These are phyloP conservation scores for Beauveria varroae DNA, from an alignment of 2,329 filamentous ascomycete species.

Conservation along the genomic window DNA sequence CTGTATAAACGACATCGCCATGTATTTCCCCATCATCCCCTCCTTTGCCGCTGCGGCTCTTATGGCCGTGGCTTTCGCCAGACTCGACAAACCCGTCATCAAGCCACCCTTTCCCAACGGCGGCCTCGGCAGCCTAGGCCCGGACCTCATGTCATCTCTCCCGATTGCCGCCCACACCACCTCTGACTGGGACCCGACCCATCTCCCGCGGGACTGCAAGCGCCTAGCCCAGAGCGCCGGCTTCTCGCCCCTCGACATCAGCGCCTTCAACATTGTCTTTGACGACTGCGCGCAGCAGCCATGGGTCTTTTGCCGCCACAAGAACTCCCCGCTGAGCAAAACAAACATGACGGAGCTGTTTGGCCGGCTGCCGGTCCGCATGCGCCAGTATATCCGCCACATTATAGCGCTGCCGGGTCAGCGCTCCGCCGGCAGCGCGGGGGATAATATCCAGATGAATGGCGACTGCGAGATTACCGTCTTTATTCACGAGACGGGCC, in stretches of 20 bases:
- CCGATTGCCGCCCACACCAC: slow-evolving; percentile 11
- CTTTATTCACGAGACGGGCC: slow-evolving; percentile 16
- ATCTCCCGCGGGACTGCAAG: slow-evolving; percentile 18
- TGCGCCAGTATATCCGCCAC: slow-evolving; percentile 20
- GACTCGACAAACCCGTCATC: slow-evolving; percentile 11
- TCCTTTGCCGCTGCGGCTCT: not conserved
- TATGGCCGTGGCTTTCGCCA: not conserved
- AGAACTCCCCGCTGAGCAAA: slow-evolving; percentile 16
- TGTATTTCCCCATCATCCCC: not conserved
- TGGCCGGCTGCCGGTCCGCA: slow-evolving; percentile 22
- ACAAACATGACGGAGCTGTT: slow-evolving; percentile 21
- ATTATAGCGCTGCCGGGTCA: slow-evolving; percentile 18
- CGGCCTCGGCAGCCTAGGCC: slow-evolving; percentile 9
- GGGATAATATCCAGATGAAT: slow-evolving; percentile 16
- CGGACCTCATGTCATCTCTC: slow-evolving; percentile 11
- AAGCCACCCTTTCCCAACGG: slow-evolving; percentile 5
- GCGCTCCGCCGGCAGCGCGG: slow-evolving; percentile 13
- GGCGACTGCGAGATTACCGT: slow-evolving; percentile 13
- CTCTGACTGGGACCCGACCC: slow-evolving; percentile 17
- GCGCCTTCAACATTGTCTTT: slow-evolving; percentile 20
- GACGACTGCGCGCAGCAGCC: slow-evolving; percentile 19
- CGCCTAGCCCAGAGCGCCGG: slow-evolving; percentile 10
- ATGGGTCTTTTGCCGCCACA: slow-evolving; percentile 26
- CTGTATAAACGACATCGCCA: not conserved
- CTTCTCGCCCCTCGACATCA: slow-evolving; percentile 17